Conservation (phyloP, 83 land plant genomes). For the Picea engelmannii region DNA sequence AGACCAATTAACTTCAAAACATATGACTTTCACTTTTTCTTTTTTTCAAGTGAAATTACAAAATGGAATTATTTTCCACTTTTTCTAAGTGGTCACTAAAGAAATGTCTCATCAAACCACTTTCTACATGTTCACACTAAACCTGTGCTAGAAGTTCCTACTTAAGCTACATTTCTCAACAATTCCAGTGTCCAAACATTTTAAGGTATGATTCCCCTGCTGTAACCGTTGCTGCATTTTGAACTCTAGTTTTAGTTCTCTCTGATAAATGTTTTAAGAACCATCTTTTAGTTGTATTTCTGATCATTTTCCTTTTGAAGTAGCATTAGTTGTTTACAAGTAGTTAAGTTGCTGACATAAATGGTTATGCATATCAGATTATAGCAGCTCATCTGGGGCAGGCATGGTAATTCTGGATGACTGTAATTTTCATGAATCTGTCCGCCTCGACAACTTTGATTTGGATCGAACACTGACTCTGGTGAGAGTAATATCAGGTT, state of each 20-base stretch:
- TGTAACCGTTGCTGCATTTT: neutral
- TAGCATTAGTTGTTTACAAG: neutral
- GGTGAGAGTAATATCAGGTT: constrained; percentile 44
- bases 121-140: too few species aligned
- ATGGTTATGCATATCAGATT: constrained; percentile 45
- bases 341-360: neutral
- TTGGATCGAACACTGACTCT: constrained; percentile 75
- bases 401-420: constrained; percentile 90
- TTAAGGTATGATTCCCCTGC: neutral
- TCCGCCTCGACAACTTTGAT: constrained; percentile 91
- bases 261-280: neutral
- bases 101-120: too few species aligned
- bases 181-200: neutral
- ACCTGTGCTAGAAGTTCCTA: too few species aligned
- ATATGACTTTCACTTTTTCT: too few species aligned
- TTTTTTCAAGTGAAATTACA: too few species aligned
- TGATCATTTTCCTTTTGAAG: too few species aligned
- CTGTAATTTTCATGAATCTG: constrained; percentile 98
- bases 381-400: constrained; percentile 78
- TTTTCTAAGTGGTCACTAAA: too few species aligned
- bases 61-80: too few species aligned
- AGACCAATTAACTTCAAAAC: too few species aligned
- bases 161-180: too few species aligned
- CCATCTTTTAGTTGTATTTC: neutral
- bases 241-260: neutral